Evolutionary conservation across 495 filamentous ascomycete species (phyloP), one percentile per base, ranked within the genome.

Genomic region (Penicillium tannophilum): DNA sequence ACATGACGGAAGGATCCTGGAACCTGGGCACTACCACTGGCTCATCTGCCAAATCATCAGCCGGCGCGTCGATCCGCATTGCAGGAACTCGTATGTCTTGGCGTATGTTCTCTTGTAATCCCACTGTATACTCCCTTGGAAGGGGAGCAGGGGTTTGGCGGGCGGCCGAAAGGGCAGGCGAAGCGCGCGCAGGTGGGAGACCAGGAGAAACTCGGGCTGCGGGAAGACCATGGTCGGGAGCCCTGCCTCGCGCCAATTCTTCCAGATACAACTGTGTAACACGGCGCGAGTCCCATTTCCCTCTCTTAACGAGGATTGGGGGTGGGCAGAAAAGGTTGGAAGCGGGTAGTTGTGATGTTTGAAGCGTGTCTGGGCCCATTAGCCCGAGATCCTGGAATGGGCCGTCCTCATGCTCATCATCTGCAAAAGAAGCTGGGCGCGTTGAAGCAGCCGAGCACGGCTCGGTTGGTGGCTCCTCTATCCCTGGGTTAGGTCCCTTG

Each of bases 241-340:
- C 24, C 28, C 53, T 43, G 11, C 53, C 75, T 46, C 73, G 71
- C 6, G 76, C 76, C 35, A 84, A 66, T 62, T 82, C 72, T 61
- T 84, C 74, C 0, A 84, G 60, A 60, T 83, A 85, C 19, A 85
- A 68, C 54, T 82, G 80, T 12, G 77, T 82, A 0, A 79, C 78
- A 28, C 77, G 77, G 41, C 78, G 79, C 2, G 80, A 76, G 60
- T 84, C 80, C 80, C 82, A 84, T 30, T 77, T 72, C 10, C 79
- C 82, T 55, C 78, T 73, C 51, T 75, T 75, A 16, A 76, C 81
- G 28, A 84, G 62, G 47, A 74, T 83, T 16, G 81, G 77, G 8
- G 72, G 63, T 24, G 61, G 66, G 2, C 70, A 67, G 43, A 73
- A 67, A 1, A 43, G 19, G 9, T 54, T 60, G 16, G 35, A 35